Base-by-base conservation (phyloP, 495 filamentous ascomycete species). In the Tuber indicum region DNA sequence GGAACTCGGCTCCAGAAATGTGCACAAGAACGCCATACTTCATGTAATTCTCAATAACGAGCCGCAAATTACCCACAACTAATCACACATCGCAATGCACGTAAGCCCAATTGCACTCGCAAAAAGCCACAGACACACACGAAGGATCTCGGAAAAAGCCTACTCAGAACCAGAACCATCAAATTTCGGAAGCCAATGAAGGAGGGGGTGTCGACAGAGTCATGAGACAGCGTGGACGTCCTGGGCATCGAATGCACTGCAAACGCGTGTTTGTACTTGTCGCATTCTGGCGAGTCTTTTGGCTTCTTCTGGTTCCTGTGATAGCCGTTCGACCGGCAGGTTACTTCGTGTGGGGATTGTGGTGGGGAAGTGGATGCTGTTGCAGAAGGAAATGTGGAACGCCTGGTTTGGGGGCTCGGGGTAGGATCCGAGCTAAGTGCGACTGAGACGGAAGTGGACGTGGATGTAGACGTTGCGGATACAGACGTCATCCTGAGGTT, bases 31-130 rank as follows among this genome's bases (percentile, higher is more conserved):
- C 93, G 70, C 85, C 80, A 81, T 93, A 94, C 88, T 99, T 99
- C 87, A 94, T 92, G 81, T 93, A 97, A 81, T 99, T 99, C 86
- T 98, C 96, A 81, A 99, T 93, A 77, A 99, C 91, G 77, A 99
- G 87, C 78, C 96, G 89, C 14, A 99, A 86, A 81, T 99, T 99
- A 82, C 94, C 94, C 70, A 94, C 94, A 81, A 98, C 93, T 93
- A 82, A 43, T 41, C 39, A 72, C 74, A 49, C 69, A 42, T 75
- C 58, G 69, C 42, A 47, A 26, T 75, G 80, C 83, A 52, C 84
- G 78, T 77, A 66, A 66, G 58, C 58, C 58, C 26, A 66, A 66
- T 66, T 36, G 58, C 58, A 36, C 58, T 36, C 58, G 58, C 32
- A 66, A 66, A 66, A 36, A 16, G 58, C 16, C 36, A 19, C 58